Base-by-base conservation (phyloP, 257 asterid species). In the Solanum bulbocastanum region DNA sequence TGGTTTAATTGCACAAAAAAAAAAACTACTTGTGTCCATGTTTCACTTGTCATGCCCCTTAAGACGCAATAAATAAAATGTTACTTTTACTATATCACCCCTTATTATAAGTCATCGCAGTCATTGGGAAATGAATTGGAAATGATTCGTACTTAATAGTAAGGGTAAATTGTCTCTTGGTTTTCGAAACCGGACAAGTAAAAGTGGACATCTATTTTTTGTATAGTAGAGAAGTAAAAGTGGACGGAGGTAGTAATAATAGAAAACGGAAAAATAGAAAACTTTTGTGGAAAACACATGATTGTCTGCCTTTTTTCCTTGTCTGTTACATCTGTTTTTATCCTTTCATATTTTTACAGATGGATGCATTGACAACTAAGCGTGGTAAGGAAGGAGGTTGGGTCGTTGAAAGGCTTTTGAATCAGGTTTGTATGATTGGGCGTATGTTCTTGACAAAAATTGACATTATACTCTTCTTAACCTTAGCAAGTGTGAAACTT, bases 331-430 rank as follows among this genome's bases (percentile, higher is more conserved):
- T 68, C 78, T 52, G 27, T 89, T 14, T 27, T 84, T 58, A 56
- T 20, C n/a, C 12, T 49, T 83, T 86, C 35, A 25, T 83, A 35
- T 49, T 42, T n/a, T 52, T 56, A 40, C 91, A 95, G 99, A 94
- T 96, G 85, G 99, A 94, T 93, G 95, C 96, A 81, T 90, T 95
- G 91, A 94, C 98, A 25, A 92, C 94, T 18, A 91, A 90, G 87
- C 98, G 97, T 62, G 96, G 96, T 82, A 89, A 92, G 87, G 98
- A 94, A 91, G 98, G 98, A 88, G 98, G 96, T 68, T 89, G 92
- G 94, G 96, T 95, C n/a, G 95, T 94, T 68, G 98, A 93, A 88
- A 91, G 97, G 79, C 90, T 94, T 84, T 86, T 94, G 94, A 94
- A 91, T 88, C 98, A 94, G 96, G 98, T 93, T 87, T 84, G 73